phyloP scores from a whole-genome alignment of 352 stramenopile genomes.

The Phytophthora sojae region DNA sequence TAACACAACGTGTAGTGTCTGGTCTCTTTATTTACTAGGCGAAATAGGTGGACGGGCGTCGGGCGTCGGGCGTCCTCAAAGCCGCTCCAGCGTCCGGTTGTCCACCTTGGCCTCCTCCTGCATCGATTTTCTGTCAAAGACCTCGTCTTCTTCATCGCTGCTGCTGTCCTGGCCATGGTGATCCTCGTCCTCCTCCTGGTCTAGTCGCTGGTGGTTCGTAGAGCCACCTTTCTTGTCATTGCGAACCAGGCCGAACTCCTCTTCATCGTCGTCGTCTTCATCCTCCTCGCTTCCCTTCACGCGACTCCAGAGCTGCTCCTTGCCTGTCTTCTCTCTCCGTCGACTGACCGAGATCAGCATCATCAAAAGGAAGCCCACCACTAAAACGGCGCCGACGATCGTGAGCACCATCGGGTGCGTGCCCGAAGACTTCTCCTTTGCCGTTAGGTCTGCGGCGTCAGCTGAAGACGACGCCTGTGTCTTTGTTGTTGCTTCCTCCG shows the following conservation, averaged over 20 bases:
- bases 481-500: slow-evolving; percentile 15
- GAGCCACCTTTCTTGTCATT: no score
- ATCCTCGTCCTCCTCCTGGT: slow-evolving; percentile 45
- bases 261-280: slow-evolving; percentile 69
- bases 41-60: slow-evolving; percentile 6
- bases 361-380: slow-evolving; percentile 74
- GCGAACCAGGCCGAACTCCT: slow-evolving; percentile 70
- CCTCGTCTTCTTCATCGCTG: slow-evolving; percentile 77
- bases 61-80: slow-evolving; percentile 47
- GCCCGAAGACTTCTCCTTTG: slow-evolving; percentile 34
- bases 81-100: slow-evolving; percentile 58
- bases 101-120: slow-evolving; percentile 64
- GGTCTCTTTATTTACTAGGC: slow-evolving; percentile 29
- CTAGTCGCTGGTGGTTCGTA: slow-evolving; percentile 50
- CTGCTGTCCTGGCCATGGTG: slow-evolving; percentile 35
- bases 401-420: slow-evolving; percentile 79
- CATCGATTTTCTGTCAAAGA: slow-evolving; percentile 61
- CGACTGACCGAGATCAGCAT: slow-evolving; percentile 69
- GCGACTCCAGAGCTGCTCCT: slow-evolving; percentile 71
- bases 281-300: slow-evolving; percentile 76
- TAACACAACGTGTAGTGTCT: not conserved
- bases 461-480: slow-evolving; percentile 26
- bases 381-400: slow-evolving; percentile 74
- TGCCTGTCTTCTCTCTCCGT: slow-evolving; percentile 61
- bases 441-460: slow-evolving; percentile 13